phyloP scores from a whole-genome alignment of 805 yeast species.

The Saccharomyces jurei region DNA sequence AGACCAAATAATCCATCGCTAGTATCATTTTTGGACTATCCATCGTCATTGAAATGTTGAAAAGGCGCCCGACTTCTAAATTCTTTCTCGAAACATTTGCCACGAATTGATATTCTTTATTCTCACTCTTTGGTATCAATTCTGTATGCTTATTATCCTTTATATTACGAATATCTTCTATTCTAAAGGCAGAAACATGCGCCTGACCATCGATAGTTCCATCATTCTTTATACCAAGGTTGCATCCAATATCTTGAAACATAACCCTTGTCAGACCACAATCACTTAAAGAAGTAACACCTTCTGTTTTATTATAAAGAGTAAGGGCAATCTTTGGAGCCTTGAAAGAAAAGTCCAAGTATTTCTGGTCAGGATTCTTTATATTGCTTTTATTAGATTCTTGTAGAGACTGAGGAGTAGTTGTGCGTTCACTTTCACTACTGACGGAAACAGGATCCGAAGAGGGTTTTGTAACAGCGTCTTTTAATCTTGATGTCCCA shows the following conservation, averaged over 20 bases:
- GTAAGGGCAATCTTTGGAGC: constrained; percentile 60
- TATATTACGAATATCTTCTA: constrained; percentile 60
- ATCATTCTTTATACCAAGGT: constrained; percentile 43
- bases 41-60: constrained; percentile 51
- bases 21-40: constrained; percentile 75
- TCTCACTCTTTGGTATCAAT: constrained; percentile 62
- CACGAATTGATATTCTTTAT: constrained; percentile 63
- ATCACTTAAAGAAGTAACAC: constrained; percentile 29
- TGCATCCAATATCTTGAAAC: constrained; percentile 48
- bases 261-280: constrained; percentile 49
- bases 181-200: constrained; percentile 62
- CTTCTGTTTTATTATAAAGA: constrained; percentile 45
- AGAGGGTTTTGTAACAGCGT: constrained; percentile 32
- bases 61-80: constrained; percentile 32
- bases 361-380: constrained; percentile 14
- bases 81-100: constrained; percentile 43
- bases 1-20: constrained; percentile 80
- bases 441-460: constrained; percentile 14
- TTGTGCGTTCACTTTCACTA: neutral
- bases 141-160: constrained; percentile 67
- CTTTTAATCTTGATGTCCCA: constrained; percentile 8
- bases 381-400: constrained; percentile 1
- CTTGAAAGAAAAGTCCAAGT: constrained; percentile 39
- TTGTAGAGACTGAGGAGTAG: neutral
- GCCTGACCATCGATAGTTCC: constrained; percentile 53